A percentile compares a stretch with the other conserved stretches of the same genome.
Evolutionary conservation across 1,139 yeast genomes (phyloP).

Genomic region (Yamadazyma trypodendri): DNA sequence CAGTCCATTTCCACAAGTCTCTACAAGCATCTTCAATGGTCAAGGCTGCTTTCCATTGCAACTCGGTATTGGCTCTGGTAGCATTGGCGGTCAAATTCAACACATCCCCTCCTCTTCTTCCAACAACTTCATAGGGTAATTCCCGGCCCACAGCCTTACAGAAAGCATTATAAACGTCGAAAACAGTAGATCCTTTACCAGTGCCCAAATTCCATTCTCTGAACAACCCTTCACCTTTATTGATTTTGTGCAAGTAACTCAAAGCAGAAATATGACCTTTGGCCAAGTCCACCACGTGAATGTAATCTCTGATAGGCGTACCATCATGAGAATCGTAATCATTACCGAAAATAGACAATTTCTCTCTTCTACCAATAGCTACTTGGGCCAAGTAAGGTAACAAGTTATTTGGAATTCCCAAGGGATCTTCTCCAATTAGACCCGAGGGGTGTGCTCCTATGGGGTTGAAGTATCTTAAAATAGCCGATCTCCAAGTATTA

Average conservation of each 20-base stretch:
- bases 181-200: conserved; percentile 75
- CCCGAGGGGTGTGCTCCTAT: conserved; percentile 88
- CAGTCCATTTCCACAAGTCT: conserved; percentile 80
- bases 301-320: conserved; percentile 79
- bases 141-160: conserved; percentile 66
- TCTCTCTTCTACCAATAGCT: conserved; percentile 69
- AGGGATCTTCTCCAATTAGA: conserved; percentile 75
- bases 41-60: conserved; percentile 62
- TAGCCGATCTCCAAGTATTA: conserved; percentile 56
- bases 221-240: conserved; percentile 47
- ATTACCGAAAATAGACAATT: conserved; percentile 62
- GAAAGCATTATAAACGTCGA: conserved; percentile 69
- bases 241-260: conserved; percentile 48
- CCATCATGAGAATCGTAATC: conserved; percentile 75
- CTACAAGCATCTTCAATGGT: conserved; percentile 63
- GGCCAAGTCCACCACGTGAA: conserved; percentile 83
- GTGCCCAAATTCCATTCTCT: conserved; percentile 86
- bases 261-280: conserved; percentile 76
- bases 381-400: conserved; percentile 78
- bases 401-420: conserved; percentile 74
- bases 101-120: conserved; percentile 79
- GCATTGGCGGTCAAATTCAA: conserved; percentile 73
- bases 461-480: conserved; percentile 76
- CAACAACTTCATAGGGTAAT: conserved; percentile 63
- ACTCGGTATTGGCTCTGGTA: conserved; percentile 62